A percentile compares a stretch with the other conserved stretches of the same genome.
phyloP scores from a whole-genome alignment of 495 filamentous ascomycete genomes.

The Chaetomium fimeti region DNA sequence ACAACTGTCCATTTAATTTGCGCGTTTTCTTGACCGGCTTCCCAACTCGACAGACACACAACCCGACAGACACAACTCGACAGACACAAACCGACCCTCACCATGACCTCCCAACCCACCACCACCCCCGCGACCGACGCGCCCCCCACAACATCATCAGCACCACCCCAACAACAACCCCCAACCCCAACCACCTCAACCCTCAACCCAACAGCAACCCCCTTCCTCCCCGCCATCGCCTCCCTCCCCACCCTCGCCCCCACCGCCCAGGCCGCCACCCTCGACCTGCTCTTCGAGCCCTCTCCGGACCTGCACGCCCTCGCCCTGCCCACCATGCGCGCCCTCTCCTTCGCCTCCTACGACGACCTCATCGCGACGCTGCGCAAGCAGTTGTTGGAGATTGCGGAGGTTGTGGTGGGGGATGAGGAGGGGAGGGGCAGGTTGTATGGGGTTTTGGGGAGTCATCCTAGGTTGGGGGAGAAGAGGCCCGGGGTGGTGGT shows the following conservation, averaged over 20 bases:
- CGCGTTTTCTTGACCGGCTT: too few species aligned
- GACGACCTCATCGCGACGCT: slow-evolving; percentile 31
- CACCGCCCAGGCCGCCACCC: slow-evolving; percentile 56
- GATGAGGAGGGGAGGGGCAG: slow-evolving; percentile 17
- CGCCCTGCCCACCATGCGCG: slow-evolving; percentile 62
- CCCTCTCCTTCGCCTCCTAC: slow-evolving; percentile 55
- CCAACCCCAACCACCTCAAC: not conserved
- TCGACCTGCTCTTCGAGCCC: slow-evolving; percentile 87
- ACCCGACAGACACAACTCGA: too few species aligned
- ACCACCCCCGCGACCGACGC: not conserved
- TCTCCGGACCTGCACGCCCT: slow-evolving; percentile 71
- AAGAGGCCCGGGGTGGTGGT: slow-evolving; percentile 43
- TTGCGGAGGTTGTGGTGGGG: slow-evolving; percentile 20
- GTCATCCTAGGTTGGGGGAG: slow-evolving; percentile 82
- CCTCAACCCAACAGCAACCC: slow-evolving; percentile 22
- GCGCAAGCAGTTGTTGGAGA: slow-evolving; percentile 59
- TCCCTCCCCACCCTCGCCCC: slow-evolving; percentile 28
- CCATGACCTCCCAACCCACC: not conserved
- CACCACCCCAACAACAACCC: not conserved
- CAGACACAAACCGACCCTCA: not conserved
- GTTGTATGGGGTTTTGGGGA: slow-evolving; percentile 67
- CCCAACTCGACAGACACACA: too few species aligned
- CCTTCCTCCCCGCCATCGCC: slow-evolving; percentile 39
- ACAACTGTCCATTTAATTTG: too few species aligned
- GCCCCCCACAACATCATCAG: too few species aligned